phyloP scores from a whole-genome alignment of 495 filamentous ascomycete genomes.

The Daldinia decipiens region DNA sequence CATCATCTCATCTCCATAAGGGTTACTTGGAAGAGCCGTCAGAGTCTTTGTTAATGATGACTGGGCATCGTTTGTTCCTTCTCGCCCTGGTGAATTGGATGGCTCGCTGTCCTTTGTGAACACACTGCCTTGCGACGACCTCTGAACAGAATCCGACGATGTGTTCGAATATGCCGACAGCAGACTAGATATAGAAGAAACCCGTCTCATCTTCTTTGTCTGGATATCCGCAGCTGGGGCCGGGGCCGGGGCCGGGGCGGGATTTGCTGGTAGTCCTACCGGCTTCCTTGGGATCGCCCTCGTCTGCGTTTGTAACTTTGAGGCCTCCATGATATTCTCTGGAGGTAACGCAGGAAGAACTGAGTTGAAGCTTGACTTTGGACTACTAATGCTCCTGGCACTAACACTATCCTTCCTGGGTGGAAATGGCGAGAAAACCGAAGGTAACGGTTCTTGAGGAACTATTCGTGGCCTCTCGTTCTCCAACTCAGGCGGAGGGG shows the following conservation, averaged over 20 bases:
- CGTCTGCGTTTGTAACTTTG: conserved; percentile 29
- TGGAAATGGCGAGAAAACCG: conserved; percentile 39
- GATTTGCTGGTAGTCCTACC: conserved; percentile 39
- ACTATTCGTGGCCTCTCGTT: conserved; percentile 31
- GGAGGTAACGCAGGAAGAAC: conserved; percentile 40
- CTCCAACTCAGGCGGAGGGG: conserved; percentile 39
- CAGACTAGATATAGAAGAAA: conserved; percentile 58
- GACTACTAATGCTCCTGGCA: conserved; percentile 24
- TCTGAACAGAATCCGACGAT: conserved; percentile 51
- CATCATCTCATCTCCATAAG: conserved; percentile 34
- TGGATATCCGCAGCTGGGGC: conserved; percentile 26
- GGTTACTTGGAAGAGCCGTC: conserved; percentile 36
- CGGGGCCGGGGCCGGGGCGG: conserved; percentile 16
- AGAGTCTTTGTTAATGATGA: conserved; percentile 26
- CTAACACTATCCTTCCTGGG: conserved; percentile 44
- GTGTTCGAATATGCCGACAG: conserved; percentile 58
- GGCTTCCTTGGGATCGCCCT: conserved; percentile 45
- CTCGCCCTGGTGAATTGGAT: conserved; percentile 47
- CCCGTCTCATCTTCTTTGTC: conserved; percentile 42
- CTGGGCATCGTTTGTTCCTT: conserved; percentile 34
- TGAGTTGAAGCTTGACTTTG: conserved; percentile 33
- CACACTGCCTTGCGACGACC: conserved; percentile 49
- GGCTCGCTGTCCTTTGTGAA: conserved; percentile 50
- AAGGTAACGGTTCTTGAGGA: conserved; percentile 32
- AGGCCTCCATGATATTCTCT: conserved; percentile 22